phyloP scores from a whole-genome alignment of 1,284 basidiomycete species.

The Ceratorhiza oryzae-sativae region DNA sequence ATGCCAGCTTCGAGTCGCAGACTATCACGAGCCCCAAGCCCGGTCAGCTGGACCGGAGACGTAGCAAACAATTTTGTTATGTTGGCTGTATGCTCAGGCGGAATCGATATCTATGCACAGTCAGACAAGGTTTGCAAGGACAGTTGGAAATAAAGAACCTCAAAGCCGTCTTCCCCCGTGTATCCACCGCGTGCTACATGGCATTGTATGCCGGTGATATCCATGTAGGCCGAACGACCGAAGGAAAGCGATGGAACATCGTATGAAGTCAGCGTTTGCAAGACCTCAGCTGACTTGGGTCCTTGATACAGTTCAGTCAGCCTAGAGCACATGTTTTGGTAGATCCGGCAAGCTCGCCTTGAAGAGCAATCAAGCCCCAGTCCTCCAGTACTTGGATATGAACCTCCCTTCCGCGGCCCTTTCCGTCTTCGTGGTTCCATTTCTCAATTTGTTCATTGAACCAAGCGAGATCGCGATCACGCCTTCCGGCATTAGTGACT shows the following conservation, averaged over 20 bases:
- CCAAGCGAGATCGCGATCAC: conserved; percentile 83
- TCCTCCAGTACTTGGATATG: conserved; percentile 82
- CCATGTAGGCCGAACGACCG: conserved; percentile 78
- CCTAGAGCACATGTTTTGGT: background rate
- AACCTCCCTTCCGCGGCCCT: conserved; percentile 64
- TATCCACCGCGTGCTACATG: conserved; percentile 98
- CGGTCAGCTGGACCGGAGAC: conserved; percentile 82
- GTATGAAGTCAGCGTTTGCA: conserved; percentile 75
- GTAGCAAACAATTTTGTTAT: conserved; percentile 77
- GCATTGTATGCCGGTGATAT: conserved; percentile 78
- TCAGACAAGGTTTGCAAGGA: background rate
- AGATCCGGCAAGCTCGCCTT: conserved; percentile 59
- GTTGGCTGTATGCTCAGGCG: conserved; percentile 74
- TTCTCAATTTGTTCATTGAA: conserved; percentile 70
- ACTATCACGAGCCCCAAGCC: conserved; percentile 92
- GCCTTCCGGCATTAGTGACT: conserved; percentile 94
- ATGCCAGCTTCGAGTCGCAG: conserved; percentile 96
- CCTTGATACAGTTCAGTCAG: conserved; percentile 56
- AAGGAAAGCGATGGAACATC: conserved; percentile 80
- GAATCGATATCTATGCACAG: conserved; percentile 81
- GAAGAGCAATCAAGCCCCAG: conserved; percentile 90
- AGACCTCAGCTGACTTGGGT: conserved; percentile 80
- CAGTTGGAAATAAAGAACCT: conserved; percentile 58
- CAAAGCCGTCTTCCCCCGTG: conserved; percentile 98
- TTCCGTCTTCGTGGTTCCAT: conserved; percentile 69